Conservation (phyloP, 371 early-diverging fungal species). For the Smittium mucronatum region DNA sequence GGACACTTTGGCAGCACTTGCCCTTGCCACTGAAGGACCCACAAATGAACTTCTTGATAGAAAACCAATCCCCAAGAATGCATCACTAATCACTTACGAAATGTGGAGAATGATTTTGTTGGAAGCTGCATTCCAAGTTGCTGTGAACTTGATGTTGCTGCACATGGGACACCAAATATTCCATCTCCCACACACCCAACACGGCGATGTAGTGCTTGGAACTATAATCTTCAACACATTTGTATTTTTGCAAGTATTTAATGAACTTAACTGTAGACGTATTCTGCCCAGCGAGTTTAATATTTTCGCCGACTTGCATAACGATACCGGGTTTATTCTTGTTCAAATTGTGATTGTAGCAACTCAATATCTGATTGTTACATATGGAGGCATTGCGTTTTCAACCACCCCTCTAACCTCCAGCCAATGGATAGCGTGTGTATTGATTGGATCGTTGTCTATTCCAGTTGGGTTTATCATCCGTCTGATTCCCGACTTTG, state of each 20-base stretch:
- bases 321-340: slow-evolving; percentile 60
- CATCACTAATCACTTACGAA: slow-evolving; percentile 65
- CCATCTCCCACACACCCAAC: slow-evolving; percentile 36
- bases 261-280: slow-evolving; percentile 71
- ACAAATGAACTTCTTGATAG: slow-evolving; percentile 61
- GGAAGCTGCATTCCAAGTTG: slow-evolving; percentile 74
- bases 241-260: slow-evolving; percentile 91
- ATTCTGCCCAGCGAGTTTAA: slow-evolving; percentile 62
- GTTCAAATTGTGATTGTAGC: slow-evolving; percentile 54
- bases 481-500: slow-evolving; percentile 55
- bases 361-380: slow-evolving; percentile 67
- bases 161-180: slow-evolving; percentile 49
- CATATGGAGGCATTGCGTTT: slow-evolving; percentile 81
- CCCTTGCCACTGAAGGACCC: slow-evolving; percentile 73
- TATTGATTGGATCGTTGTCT: slow-evolving; percentile 60
- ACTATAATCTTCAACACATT: slow-evolving; percentile 91
- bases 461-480: slow-evolving; percentile 70
- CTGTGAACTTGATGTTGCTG: slow-evolving; percentile 45
- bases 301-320: slow-evolving; percentile 65
- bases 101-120: slow-evolving; percentile 91
- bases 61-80: slow-evolving; percentile 58
- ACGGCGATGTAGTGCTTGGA: slow-evolving; percentile 38
- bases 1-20: slow-evolving; percentile 78
- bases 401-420: slow-evolving; percentile 55
- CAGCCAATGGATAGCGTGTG: slow-evolving; percentile 64